These are phyloP conservation scores for Cruciata laevipes DNA, from an alignment of 257 asterid species.

Conservation along the genomic window DNA sequence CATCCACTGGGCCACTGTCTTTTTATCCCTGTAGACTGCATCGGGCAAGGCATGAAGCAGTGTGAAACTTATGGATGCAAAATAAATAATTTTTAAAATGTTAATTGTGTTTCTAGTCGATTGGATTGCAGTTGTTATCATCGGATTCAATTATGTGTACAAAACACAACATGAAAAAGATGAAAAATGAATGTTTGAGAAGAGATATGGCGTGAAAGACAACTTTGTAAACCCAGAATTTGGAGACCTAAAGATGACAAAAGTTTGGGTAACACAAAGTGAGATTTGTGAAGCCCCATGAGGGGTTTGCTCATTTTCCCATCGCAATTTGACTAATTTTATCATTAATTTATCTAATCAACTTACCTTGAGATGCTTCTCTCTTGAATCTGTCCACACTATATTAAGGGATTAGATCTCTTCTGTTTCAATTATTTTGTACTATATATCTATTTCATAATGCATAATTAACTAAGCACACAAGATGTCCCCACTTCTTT, in stretches of 20 bases:
- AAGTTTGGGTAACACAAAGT: constrained; percentile 29
- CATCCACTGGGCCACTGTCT: too few relatives aligned
- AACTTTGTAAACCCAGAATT: constrained; percentile 9
- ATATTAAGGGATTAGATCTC: background rate
- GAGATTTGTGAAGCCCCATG: constrained; percentile 27
- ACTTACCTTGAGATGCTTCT: background rate
- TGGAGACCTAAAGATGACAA: constrained; percentile 53
- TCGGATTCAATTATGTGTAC: too few relatives aligned
- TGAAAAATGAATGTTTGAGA: background rate
- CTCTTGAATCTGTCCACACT: background rate
- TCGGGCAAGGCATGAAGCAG: too few relatives aligned
- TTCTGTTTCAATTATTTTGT: background rate
- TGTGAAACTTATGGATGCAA: too few relatives aligned
- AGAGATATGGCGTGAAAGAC: constrained; percentile 10
- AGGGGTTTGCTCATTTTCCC: background rate
- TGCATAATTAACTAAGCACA: background rate
- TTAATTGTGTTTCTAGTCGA: too few relatives aligned
- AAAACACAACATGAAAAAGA: too few relatives aligned
- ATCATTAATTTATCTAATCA: background rate
- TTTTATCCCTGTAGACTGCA: too few relatives aligned
- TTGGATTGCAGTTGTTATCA: too few relatives aligned
- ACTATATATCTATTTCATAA: background rate
- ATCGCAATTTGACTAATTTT: constrained; percentile 1
- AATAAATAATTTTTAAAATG: too few relatives aligned
- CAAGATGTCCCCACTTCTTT: too few relatives aligned